A percentile compares a stretch with the other conserved stretches of the same genome.
Conservation (phyloP, 257 asterid species). For the Agastache rugosa region DNA sequence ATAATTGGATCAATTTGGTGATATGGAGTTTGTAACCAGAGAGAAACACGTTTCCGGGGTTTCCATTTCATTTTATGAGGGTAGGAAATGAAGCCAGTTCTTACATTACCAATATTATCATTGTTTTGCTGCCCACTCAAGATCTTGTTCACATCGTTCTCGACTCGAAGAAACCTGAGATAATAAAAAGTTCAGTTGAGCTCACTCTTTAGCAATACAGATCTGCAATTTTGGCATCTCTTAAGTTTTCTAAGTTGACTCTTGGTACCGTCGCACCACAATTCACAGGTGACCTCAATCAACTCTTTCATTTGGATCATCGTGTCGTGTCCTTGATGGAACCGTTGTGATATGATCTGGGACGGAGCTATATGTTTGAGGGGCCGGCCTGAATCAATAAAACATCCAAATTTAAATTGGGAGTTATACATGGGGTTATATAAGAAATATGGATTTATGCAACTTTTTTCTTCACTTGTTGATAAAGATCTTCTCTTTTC, state of each 20-base stretch:
- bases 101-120: not conserved
- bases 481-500: not conserved
- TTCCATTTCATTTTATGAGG: not conserved
- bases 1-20: not conserved
- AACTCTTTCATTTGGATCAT: not conserved
- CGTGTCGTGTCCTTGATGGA: too few species aligned
- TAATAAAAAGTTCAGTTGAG: slow-evolving; percentile 71
- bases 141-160: not conserved
- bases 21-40: not conserved
- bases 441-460: slow-evolving; percentile 8
- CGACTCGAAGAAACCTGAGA: slow-evolving; percentile 40
- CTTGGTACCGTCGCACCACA: slow-evolving; percentile 95
- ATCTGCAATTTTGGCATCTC: slow-evolving; percentile 71
- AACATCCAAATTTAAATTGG: too few species aligned
- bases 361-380: not conserved
- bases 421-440: too few species aligned
- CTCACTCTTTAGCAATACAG: slow-evolving; percentile 85
- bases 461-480: not conserved
- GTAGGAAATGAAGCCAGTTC: not conserved
- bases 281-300: slow-evolving; percentile 63
- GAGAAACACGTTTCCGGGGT: not conserved
- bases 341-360: not conserved
- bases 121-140: not conserved
- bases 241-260: slow-evolving; percentile 85
- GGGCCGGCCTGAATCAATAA: not conserved